phyloP scores from a whole-genome alignment of 2,329 filamentous ascomycete genomes.

The Fusarium beomiforme region DNA sequence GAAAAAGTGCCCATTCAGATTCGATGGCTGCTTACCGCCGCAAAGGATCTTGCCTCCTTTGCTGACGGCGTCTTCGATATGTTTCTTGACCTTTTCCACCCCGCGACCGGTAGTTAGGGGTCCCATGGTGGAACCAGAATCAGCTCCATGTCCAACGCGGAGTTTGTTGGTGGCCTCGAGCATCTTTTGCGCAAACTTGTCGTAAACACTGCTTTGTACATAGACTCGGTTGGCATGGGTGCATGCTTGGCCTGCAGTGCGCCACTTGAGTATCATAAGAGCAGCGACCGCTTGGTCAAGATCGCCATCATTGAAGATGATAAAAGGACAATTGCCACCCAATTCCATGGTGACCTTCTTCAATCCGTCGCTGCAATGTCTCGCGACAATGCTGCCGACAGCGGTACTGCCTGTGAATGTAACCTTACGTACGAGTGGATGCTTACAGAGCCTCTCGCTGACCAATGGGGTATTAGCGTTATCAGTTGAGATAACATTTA shows the following conservation, averaged over 20 bases:
- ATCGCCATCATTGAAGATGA: conserved; percentile 75
- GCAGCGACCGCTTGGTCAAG: not conserved
- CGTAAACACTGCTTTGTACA: conserved; percentile 67
- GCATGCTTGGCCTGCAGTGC: conserved; percentile 77
- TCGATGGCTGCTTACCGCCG: not conserved
- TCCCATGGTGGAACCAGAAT: not conserved
- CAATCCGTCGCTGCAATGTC: conserved; percentile 67
- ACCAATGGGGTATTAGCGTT: conserved; percentile 55
- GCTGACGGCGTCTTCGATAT: conserved; percentile 11
- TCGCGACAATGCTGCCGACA: conserved; percentile 73
- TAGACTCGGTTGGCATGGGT: conserved; percentile 69
- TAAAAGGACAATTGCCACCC: conserved; percentile 74
- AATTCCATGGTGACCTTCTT: conserved; percentile 76
- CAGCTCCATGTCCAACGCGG: not conserved
- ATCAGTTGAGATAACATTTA: conserved; percentile 56
- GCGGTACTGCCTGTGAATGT: conserved; percentile 80
- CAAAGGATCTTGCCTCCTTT: not conserved
- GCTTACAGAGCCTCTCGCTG: conserved; percentile 57
- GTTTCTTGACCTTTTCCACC: not conserved
- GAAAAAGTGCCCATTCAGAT: conserved; percentile 10
- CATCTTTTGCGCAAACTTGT: conserved; percentile 41
- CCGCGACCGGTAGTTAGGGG: conserved; percentile 9
- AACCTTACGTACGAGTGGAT: conserved; percentile 66
- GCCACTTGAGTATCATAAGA: conserved; percentile 62
- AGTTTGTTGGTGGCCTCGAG: not conserved